Percentiles rank a stretch among this genome's conserved stretches.
Evolutionary conservation across 1,284 basidiomycete species (phyloP).

Genomic region (Malassezia equina): DNA sequence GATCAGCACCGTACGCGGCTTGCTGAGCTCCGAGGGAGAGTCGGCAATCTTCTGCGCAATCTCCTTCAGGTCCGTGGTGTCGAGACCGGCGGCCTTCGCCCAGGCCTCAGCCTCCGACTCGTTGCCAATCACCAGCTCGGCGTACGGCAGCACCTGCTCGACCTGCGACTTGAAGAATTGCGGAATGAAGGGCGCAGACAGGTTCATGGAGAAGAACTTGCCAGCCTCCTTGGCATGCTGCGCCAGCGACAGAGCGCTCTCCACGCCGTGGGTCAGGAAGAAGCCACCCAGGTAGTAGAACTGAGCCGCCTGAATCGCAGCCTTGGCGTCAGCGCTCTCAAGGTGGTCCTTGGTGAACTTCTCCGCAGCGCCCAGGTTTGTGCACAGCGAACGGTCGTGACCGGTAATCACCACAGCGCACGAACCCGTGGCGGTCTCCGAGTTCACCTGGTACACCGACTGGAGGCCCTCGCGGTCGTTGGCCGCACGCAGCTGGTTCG

Average conservation of each 20-base stretch:
- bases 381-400: conserved; percentile 86
- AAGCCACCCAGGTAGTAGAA: conserved; percentile 92
- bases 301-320: conserved; percentile 68
- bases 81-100: conserved; percentile 55
- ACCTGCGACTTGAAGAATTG: conserved; percentile 70
- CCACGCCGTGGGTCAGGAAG: conserved; percentile 87
- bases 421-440: conserved; percentile 81
- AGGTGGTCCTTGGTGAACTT: conserved; percentile 75
- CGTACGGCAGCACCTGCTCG: conserved; percentile 39
- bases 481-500: conserved; percentile 77
- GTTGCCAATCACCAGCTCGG: conserved; percentile 57
- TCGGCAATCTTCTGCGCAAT: conserved; percentile 46
- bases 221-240: conserved; percentile 66
- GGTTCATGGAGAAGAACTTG: conserved; percentile 65
- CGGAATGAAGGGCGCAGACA: conserved; percentile 93
- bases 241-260: conserved; percentile 65
- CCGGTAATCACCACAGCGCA: conserved; percentile 93
- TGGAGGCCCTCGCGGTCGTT: conserved; percentile 86
- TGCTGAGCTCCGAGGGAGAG: conserved; percentile 20
- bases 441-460: conserved; percentile 77
- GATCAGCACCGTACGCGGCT: conserved; percentile 68
- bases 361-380: conserved; percentile 79
- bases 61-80: conserved; percentile 32
- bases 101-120: conserved; percentile 86
- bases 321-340: conserved; percentile 63